Base-by-base conservation (phyloP, 352 stramenopile species). In the Plasmopara viticola region DNA sequence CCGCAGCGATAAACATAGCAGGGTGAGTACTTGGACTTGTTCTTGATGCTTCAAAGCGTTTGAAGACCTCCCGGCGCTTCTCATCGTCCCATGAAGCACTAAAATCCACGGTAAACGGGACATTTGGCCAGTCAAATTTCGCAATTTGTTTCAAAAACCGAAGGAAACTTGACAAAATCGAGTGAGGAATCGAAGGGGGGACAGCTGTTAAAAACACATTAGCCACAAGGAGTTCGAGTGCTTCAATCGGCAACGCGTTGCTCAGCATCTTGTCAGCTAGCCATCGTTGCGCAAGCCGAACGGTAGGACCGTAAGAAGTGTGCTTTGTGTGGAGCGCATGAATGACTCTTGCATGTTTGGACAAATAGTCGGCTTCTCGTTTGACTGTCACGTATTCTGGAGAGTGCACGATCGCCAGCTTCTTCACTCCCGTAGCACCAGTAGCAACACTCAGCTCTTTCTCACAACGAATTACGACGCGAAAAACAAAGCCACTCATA, bases 241-340 rank as follows among this genome's bases (percentile, higher is more conserved):
- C 79, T 64, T 94, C 78, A 10, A 93, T 64, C 5, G 59, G 53
- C 29, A 95, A 20, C 2, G 70, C 57, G 41, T 91, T 89, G 33
- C 74, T 85, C 66, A 92, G 53, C 29, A 79, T 75, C 44, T 94
- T 90, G 56, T 84, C 72, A 0, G 80, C 82, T 10, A 95, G 53
- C 85, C 85, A 95, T n/a, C 72, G 64, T 50, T 87, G 79, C 7
- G 74, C 73, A n/a, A 95, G 67, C 2, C 85, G 84, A 44, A 90
- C 81, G 0, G 84, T 92, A 9, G 81, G 79, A 2, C 79, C 85
- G 41, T 80, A 92, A 9, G 79, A 83, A 6, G 75, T 74, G 66
- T 91, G 84, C 59, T 87, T 86, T 1, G 63, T 78, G 45, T 89
- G 74, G n/a, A 94, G 55, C 6, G 81, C 75, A 51, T 94, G 84